Evolutionary conservation across 1,284 basidiomycete species (phyloP).

Genomic region (Rhodotorula glutinis): DNA sequence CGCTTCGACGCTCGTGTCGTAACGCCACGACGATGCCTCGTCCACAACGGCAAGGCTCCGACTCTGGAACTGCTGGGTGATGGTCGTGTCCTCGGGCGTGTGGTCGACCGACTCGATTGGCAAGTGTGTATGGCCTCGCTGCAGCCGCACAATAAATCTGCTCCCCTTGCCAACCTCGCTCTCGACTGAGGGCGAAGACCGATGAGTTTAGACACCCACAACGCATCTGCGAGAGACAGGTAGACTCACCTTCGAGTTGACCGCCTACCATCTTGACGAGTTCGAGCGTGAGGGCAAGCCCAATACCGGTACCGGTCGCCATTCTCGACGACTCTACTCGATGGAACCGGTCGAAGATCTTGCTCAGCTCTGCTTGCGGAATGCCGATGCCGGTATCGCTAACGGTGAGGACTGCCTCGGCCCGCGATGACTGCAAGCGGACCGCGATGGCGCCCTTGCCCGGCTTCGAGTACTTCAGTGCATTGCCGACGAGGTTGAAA

Average conservation of each 20-base stretch:
- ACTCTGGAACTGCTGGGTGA: conserved; percentile 9
- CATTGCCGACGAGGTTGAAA: conserved; percentile 51
- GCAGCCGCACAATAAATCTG: conserved; percentile 37
- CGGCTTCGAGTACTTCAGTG: conserved; percentile 40
- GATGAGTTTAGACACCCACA: neutral
- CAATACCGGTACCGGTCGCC: conserved; percentile 51
- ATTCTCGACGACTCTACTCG: conserved; percentile 47
- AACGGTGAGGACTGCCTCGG: conserved; percentile 43
- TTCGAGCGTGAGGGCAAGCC: conserved; percentile 47
- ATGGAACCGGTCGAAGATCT: conserved; percentile 49
- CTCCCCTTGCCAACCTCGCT: conserved; percentile 33
- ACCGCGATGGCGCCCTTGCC: conserved; percentile 37
- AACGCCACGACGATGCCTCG: conserved; percentile 31
- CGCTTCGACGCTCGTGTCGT: conserved; percentile 9
- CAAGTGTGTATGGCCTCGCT: conserved; percentile 41
- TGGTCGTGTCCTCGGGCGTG: conserved; percentile 16
- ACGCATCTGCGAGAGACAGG: neutral
- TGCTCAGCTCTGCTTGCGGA: conserved; percentile 44
- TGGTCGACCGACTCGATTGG: conserved; percentile 34
- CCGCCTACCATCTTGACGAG: conserved; percentile 52
- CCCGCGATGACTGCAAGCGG: conserved; percentile 22
- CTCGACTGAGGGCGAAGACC: conserved; percentile 41
- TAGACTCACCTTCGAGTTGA: conserved; percentile 41
- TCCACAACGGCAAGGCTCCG: conserved; percentile 35
- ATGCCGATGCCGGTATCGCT: conserved; percentile 51